These are phyloP conservation scores for Protomyces arabidopsidicola DNA, from an alignment of 1,139 yeast genomes.

Conservation along the genomic window DNA sequence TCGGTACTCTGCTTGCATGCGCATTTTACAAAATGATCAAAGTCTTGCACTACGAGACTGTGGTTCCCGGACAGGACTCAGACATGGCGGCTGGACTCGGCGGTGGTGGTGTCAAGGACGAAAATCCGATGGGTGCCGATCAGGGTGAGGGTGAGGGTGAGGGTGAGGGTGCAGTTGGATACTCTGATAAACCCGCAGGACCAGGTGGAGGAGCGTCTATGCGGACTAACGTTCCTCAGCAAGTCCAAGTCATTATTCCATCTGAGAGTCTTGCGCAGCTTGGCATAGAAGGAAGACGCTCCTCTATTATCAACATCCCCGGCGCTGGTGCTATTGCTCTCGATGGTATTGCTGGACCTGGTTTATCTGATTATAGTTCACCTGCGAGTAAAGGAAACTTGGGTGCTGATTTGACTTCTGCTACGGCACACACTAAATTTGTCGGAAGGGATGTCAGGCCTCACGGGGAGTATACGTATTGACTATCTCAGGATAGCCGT, in stretches of 20 bases:
- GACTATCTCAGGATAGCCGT: not conserved
- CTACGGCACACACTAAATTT: not conserved
- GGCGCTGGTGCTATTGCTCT: not conserved
- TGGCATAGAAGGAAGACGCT: not conserved
- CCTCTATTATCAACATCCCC: not conserved
- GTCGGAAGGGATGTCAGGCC: not conserved
- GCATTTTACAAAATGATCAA: constrained; percentile 20
- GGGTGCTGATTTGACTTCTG: constrained; percentile 1
- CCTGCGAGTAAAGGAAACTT: constrained; percentile 1
- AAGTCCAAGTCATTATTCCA: not conserved
- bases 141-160: too few relatives aligned
- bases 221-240: not conserved
- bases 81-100: constrained; percentile 3
- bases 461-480: not conserved
- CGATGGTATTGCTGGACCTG: constrained; percentile 17
- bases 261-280: not conserved
- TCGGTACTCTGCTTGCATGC: constrained; percentile 28
- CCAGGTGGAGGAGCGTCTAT: not conserved
- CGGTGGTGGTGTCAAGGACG: not conserved
- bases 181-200: not conserved
- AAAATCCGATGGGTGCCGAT: not conserved
- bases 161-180: not conserved
- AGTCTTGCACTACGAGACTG: constrained; percentile 15
- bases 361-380: constrained; percentile 13
- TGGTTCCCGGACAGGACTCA: constrained; percentile 17